phyloP scores from a whole-genome alignment of 1,139 yeast genomes.

The Sugiyamaella novakii region DNA sequence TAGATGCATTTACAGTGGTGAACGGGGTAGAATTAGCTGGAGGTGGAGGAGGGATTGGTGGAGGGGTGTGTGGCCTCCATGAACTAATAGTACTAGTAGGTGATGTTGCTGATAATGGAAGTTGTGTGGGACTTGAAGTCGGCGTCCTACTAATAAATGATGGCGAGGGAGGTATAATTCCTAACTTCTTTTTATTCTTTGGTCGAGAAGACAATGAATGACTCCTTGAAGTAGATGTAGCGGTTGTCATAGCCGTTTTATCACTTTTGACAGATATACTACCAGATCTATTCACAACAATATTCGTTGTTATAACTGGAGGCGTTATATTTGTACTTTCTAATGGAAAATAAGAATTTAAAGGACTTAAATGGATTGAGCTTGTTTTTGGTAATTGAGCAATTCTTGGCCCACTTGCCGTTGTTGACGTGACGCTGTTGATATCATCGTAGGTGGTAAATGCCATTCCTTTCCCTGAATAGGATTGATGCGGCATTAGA shows the following conservation, averaged over 20 bases:
- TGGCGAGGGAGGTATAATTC: conserved; percentile 22
- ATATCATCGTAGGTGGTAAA: conserved; percentile 2
- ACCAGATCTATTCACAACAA: conserved; percentile 4
- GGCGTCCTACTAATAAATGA: conserved; percentile 12
- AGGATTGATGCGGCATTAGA: conserved; percentile 12
- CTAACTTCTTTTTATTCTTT: conserved; percentile 28
- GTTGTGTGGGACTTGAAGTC: conserved; percentile 3
- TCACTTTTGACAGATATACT: conserved; percentile 3
- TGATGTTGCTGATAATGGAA: conserved; percentile 8
- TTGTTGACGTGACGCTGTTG: no score
- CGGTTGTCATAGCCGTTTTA: not conserved
- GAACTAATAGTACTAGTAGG: conserved; percentile 14
- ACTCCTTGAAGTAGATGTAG: not conserved
- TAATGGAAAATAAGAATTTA: conserved; percentile 8
- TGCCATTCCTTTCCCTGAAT: conserved; percentile 11
- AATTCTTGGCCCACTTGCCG: not conserved
- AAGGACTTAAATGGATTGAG: conserved; percentile 1
- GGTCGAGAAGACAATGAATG: conserved; percentile 12
- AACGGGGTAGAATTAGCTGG: not conserved
- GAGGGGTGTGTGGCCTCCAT: conserved; percentile 21
- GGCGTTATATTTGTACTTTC: conserved; percentile 2
- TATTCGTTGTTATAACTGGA: conserved; percentile 15
- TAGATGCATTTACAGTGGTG: no score
- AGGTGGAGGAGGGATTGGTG: conserved; percentile 20
- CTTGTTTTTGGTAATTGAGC: conserved; percentile 7